A percentile compares a stretch with the other conserved stretches of the same genome.
Conservation (phyloP, 2,329 filamentous ascomycete species). For the Exophiala sp. region DNA sequence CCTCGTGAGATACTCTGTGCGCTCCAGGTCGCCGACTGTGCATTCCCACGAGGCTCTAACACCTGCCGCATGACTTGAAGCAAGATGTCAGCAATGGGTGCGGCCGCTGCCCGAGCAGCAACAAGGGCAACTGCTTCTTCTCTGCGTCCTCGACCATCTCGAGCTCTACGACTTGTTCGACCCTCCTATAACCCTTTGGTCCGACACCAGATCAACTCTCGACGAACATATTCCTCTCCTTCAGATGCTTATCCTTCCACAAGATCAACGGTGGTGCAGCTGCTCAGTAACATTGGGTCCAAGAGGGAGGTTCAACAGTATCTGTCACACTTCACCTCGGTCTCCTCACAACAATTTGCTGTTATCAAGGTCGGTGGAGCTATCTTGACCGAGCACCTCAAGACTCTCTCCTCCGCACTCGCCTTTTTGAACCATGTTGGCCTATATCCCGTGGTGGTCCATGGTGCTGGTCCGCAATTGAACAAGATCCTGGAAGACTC, state of each 20-base stretch:
- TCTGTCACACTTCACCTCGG: conserved; percentile 92
- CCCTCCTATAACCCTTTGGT: conserved; percentile 32
- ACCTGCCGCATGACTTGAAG: conserved; percentile 29
- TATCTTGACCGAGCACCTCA: conserved; percentile 88
- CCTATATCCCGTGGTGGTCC: conserved; percentile 89
- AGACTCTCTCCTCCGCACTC: conserved; percentile 81
- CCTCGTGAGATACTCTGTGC: neutral
- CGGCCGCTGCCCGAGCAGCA: conserved; percentile 28
- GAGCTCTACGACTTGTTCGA: conserved; percentile 30
- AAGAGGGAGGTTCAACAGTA: conserved; percentile 97
- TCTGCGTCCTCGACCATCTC: conserved; percentile 14
- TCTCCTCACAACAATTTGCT: conserved; percentile 93
- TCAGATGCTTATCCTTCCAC: conserved; percentile 55
- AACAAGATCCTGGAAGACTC: conserved; percentile 86
- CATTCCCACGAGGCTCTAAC: conserved; percentile 3
- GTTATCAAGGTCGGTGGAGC: conserved; percentile 98
- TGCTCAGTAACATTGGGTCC: conserved; percentile 91
- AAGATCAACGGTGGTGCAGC: conserved; percentile 75
- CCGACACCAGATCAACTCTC: conserved; percentile 19
- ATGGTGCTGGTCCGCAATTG: conserved; percentile 90
- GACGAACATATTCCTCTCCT: conserved; percentile 43
- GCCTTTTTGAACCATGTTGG: conserved; percentile 92
- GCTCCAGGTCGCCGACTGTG: conserved; percentile 1
- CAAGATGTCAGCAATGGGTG: conserved; percentile 26
- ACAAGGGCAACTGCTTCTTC: conserved; percentile 22